Evolutionary conservation across 345 rosid genomes (phyloP), one percentile per base, ranked within the genome.

Genomic region (Limnanthes douglasii): DNA sequence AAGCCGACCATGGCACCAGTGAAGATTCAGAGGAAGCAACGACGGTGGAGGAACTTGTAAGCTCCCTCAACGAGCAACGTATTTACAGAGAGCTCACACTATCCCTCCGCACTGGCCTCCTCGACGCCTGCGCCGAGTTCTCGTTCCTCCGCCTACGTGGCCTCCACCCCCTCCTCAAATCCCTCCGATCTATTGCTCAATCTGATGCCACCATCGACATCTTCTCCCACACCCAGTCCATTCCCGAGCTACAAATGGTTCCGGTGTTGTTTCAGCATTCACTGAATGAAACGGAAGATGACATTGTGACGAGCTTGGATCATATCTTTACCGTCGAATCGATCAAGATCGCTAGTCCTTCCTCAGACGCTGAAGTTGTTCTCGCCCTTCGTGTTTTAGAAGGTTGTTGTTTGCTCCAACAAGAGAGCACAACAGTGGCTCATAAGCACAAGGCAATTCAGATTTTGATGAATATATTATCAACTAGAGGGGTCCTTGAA

Each of bases 401-500:
- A 68, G 95, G 96, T 21, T 90, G 98, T 41, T 85, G 96, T 48
- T 68, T 90, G 44, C 88, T 90, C 29, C 93, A 90, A 51, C 56
- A 62, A 8, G 78, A 78, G 50, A 80, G 96, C 70, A 66, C 80
- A n/a, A 38, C 56, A 9, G 65, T 90, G 37, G 94, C 94, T n/a
- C 88, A 80, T 46, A 75, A 65, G 26, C 68, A 75, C 41, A 71
- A 75, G 48, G 98, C 98, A 24, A 66, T 85, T 4, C 66, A n/a
- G n/a, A n/a, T n/a, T n/a, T n/a, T n/a, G n/a, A n/a, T n/a, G n/a
- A n/a, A n/a, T n/a, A n/a, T n/a, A n/a, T n/a, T n/a, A n/a, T n/a
- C n/a, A n/a, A n/a, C n/a, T n/a, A n/a, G n/a, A n/a, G n/a, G n/a
- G n/a, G n/a, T n/a, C n/a, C n/a, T n/a, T n/a, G n/a, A n/a, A n/a